phyloP scores from a whole-genome alignment of 2,329 filamentous ascomycete species.

The Septoria linicola region DNA sequence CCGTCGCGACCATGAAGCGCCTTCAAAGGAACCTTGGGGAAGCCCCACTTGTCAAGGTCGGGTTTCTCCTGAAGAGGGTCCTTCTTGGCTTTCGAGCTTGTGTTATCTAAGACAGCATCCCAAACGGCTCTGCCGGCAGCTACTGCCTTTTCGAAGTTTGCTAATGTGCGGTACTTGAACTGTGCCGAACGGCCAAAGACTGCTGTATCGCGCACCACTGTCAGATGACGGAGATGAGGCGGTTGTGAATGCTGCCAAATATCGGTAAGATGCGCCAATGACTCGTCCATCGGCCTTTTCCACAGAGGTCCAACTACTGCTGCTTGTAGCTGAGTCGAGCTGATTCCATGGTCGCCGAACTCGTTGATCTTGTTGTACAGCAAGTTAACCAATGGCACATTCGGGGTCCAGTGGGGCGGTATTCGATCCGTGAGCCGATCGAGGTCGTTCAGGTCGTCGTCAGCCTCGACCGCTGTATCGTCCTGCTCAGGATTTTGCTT shows the following conservation, averaged over 20 bases:
- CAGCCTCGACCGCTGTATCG: background rate
- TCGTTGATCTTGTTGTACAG: constrained; percentile 51
- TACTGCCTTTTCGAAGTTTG: constrained; percentile 55
- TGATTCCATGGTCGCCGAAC: constrained; percentile 51
- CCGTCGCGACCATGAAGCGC: constrained; percentile 44
- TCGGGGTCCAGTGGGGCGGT: constrained; percentile 56
- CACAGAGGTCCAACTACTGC: constrained; percentile 51
- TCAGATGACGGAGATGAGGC: constrained; percentile 55
- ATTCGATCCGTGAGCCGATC: constrained; percentile 33
- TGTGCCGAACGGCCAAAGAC: constrained; percentile 49
- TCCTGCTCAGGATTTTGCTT: background rate
- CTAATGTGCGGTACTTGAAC: constrained; percentile 56
- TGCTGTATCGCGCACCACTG: constrained; percentile 56
- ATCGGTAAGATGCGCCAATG: constrained; percentile 54
- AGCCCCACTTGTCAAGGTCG: constrained; percentile 50
- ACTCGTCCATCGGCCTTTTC: constrained; percentile 55
- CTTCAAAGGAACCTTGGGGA: constrained; percentile 40
- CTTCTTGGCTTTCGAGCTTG: constrained; percentile 32
- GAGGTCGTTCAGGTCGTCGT: constrained; percentile 24
- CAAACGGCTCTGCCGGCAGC: constrained; percentile 51
- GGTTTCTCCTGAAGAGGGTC: constrained; percentile 17
- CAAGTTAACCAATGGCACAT: constrained; percentile 53
- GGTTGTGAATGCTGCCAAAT: constrained; percentile 61
- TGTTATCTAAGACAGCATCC: constrained; percentile 51
- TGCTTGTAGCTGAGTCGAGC: constrained; percentile 44